Evolutionary conservation across 2,329 filamentous ascomycete species (phyloP).

Genomic region (Fusarium austroafricanum): DNA sequence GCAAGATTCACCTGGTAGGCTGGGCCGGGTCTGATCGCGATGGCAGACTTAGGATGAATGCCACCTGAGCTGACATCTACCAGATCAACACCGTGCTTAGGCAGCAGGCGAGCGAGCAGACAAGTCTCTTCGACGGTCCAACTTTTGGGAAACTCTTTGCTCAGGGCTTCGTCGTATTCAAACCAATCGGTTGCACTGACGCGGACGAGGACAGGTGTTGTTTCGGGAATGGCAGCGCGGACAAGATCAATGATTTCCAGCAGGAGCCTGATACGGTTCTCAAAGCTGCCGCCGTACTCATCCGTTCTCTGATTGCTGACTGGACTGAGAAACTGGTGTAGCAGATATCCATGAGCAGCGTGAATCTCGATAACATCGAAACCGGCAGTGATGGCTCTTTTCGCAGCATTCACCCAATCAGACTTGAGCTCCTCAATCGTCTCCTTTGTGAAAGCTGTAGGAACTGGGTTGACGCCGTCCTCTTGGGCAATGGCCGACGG

Average conservation of each 20-base stretch:
- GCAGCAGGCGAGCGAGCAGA: slow-evolving; percentile 71
- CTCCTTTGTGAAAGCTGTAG: slow-evolving; percentile 73
- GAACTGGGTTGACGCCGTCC: slow-evolving; percentile 63
- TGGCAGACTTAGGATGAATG: slow-evolving; percentile 67
- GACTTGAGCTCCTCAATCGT: slow-evolving; percentile 75
- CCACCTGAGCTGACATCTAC: slow-evolving; percentile 79
- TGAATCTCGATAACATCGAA: slow-evolving; percentile 80
- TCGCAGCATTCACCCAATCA: slow-evolving; percentile 68
- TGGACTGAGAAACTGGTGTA: slow-evolving; percentile 72
- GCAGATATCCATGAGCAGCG: slow-evolving; percentile 73
- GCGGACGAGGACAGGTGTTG: slow-evolving; percentile 78
- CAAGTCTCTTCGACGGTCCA: slow-evolving; percentile 76
- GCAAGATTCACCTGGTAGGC: slow-evolving; percentile 79
- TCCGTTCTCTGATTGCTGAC: slow-evolving; percentile 72
- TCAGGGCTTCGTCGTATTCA: slow-evolving; percentile 62
- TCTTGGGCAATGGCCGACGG: slow-evolving; percentile 68
- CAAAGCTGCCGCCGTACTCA: slow-evolving; percentile 73
- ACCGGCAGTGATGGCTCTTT: slow-evolving; percentile 73
- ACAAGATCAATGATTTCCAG: slow-evolving; percentile 75
- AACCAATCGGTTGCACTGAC: slow-evolving; percentile 81
- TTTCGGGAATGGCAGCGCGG: slow-evolving; percentile 70
- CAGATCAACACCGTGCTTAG: slow-evolving; percentile 76
- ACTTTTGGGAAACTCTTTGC: slow-evolving; percentile 61
- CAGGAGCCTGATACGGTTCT: slow-evolving; percentile 75
- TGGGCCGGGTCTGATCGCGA: slow-evolving; percentile 55